A percentile compares a stretch with the other conserved stretches of the same genome.
Conservation (phyloP, 495 filamentous ascomycete genomes). For the Emericellopsis terricola region DNA sequence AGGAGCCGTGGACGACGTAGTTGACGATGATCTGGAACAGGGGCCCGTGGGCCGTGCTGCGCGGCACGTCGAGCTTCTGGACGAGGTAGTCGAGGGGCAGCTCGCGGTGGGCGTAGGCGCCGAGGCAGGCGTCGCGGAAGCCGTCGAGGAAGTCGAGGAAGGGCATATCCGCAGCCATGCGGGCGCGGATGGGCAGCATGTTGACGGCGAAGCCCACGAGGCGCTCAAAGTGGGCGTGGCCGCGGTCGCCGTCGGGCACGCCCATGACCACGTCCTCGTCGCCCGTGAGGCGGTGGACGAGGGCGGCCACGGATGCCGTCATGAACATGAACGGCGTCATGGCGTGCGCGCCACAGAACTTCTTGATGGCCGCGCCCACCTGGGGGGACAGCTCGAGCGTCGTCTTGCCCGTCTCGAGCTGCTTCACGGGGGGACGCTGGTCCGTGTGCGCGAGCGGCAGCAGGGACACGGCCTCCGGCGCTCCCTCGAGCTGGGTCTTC, state of each 20-base stretch:
- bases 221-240: constrained; percentile 6
- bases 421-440: not conserved
- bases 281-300: constrained; percentile 9
- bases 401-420: not conserved
- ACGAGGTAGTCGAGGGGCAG: constrained; percentile 17
- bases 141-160: constrained; percentile 6
- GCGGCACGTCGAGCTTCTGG: constrained; percentile 10
- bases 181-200: constrained; percentile 25
- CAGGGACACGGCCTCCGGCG: constrained; percentile 17
- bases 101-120: not conserved
- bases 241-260: constrained; percentile 22
- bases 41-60: constrained; percentile 9
- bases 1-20: constrained; percentile 8
- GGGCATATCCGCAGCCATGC: not conserved
- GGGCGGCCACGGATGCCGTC: constrained; percentile 13
- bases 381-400: constrained; percentile 1
- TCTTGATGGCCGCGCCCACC: constrained; percentile 2
- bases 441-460: constrained; percentile 8
- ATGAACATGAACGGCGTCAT: constrained; percentile 19
- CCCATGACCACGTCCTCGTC: constrained; percentile 15
- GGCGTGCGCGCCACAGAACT: constrained; percentile 1
- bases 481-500: constrained; percentile 9
- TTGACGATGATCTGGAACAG: constrained; percentile 21
- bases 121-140: constrained; percentile 1
- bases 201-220: constrained; percentile 30